Evolutionary conservation across 257 asterid species (phyloP).

Genomic region (Plantago ovata): DNA sequence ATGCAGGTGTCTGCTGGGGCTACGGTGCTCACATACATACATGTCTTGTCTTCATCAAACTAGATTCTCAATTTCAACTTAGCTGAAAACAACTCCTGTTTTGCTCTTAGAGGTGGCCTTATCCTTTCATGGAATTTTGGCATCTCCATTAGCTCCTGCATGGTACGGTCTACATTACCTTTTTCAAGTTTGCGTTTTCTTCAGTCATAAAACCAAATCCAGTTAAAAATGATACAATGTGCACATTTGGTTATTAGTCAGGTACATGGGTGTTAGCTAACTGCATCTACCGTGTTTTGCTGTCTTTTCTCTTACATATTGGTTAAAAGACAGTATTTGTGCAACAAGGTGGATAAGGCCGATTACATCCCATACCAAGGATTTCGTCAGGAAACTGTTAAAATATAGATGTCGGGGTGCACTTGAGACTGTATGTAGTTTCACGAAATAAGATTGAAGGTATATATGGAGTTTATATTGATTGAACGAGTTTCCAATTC

Average conservation of each 20-base stretch:
- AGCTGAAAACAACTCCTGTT: background rate
- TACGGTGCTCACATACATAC: slow-evolving; percentile 47
- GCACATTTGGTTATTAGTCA: slow-evolving; percentile 24
- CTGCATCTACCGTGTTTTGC: slow-evolving; percentile 57
- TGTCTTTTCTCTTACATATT: slow-evolving; percentile 35
- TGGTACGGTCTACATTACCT: slow-evolving; percentile 42
- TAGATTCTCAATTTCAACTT: background rate
- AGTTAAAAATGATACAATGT: no score
- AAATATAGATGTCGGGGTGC: no score
- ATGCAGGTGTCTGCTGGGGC: slow-evolving; percentile 79
- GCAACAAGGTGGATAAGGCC: no score
- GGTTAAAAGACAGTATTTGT: no score
- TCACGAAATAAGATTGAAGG: no score
- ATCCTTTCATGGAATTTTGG: slow-evolving; percentile 57
- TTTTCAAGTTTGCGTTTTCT: background rate
- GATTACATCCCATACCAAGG: no score
- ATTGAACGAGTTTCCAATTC: no score
- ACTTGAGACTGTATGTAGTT: no score
- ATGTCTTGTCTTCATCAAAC: slow-evolving; percentile 8
- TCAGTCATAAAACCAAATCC: background rate
- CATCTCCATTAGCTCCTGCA: slow-evolving; percentile 59
- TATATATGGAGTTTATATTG: no score
- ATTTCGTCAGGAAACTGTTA: no score
- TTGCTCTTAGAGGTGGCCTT: slow-evolving; percentile 66
- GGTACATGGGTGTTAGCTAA: slow-evolving; percentile 61